These are phyloP conservation scores for Cubamyces sp. DNA, from an alignment of 768 basidiomycete species.

Conservation along the genomic window DNA sequence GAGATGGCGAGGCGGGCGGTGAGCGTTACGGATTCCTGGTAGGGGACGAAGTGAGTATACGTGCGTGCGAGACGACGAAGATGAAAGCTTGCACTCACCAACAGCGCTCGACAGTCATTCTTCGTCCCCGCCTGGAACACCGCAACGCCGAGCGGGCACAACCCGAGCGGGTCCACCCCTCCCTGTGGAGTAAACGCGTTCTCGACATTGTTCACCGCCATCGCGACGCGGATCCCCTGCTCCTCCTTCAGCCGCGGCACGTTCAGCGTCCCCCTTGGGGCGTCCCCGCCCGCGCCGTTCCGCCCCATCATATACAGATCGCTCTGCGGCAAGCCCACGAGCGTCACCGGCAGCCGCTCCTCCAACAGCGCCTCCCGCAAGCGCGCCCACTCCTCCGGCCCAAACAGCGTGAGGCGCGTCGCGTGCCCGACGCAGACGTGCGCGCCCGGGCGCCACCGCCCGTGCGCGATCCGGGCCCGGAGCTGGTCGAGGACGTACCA, in stretches of 20 bases:
- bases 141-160: slow-evolving; percentile 61
- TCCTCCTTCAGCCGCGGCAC: slow-evolving; percentile 50
- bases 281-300: slow-evolving; percentile 33
- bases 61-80: slow-evolving; percentile 1
- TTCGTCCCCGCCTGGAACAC: slow-evolving; percentile 61
- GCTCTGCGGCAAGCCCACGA: slow-evolving; percentile 64
- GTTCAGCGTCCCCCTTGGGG: slow-evolving; percentile 58
- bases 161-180: slow-evolving; percentile 59
- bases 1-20: slow-evolving; percentile 54
- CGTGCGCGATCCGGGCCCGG: slow-evolving; percentile 36
- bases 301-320: slow-evolving; percentile 74
- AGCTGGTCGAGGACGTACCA: slow-evolving; percentile 54
- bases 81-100: slow-evolving; percentile 43
- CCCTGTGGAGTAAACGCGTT: slow-evolving; percentile 76
- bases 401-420: slow-evolving; percentile 58
- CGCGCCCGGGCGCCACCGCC: slow-evolving; percentile 23
- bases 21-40: slow-evolving; percentile 54
- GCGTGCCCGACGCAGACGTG: slow-evolving; percentile 64
- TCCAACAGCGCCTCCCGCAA: slow-evolving; percentile 37
- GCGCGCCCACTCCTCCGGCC: slow-evolving; percentile 46
- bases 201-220: slow-evolving; percentile 67
- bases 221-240: slow-evolving; percentile 52
- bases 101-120: slow-evolving; percentile 47
- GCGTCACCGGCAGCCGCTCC: slow-evolving; percentile 50
- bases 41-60: slow-evolving; percentile 8